phyloP scores from a whole-genome alignment of 2,329 filamentous ascomycete genomes.

The Exophiala bonariae region DNA sequence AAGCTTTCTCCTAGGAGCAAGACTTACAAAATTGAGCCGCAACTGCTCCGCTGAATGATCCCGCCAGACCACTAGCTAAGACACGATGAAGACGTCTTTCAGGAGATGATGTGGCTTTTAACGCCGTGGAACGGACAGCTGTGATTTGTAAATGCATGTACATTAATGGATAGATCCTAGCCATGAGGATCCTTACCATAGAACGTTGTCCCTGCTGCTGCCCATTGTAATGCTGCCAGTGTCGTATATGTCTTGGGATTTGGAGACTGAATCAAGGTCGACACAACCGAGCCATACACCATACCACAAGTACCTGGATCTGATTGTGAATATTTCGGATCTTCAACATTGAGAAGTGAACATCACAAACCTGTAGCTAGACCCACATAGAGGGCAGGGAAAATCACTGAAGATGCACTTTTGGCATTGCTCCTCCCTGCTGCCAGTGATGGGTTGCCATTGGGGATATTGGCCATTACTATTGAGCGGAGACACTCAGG shows the following conservation, averaged over 20 bases:
- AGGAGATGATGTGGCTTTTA: constrained; percentile 11
- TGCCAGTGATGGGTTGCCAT: too few species aligned
- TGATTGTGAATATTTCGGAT: constrained; percentile 24
- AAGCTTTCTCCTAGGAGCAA: not conserved
- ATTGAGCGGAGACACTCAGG: too few species aligned
- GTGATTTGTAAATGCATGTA: not conserved
- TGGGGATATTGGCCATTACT: too few species aligned
- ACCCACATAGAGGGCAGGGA: constrained; percentile 58
- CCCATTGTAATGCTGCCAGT: constrained; percentile 77
- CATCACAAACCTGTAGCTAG: constrained; percentile 55
- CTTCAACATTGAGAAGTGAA: constrained; percentile 17
- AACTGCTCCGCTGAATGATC: constrained; percentile 22
- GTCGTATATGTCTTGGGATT: constrained; percentile 69
- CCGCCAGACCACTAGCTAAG: constrained; percentile 23
- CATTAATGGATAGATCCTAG: not conserved
- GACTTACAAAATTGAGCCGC: constrained; percentile 21
- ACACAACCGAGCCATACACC: constrained; percentile 66
- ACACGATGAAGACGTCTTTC: constrained; percentile 29
- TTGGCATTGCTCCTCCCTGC: too few species aligned
- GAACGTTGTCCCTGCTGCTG: constrained; percentile 72
- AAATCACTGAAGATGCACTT: not conserved
- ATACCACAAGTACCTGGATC: constrained; percentile 60
- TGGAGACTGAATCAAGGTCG: constrained; percentile 67
- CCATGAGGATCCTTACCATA: constrained; percentile 58
- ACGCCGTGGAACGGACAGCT: not conserved